These are phyloP conservation scores for Ceratocystis diversiconidia DNA, from an alignment of 2,329 filamentous ascomycete species.

Conservation along the genomic window DNA sequence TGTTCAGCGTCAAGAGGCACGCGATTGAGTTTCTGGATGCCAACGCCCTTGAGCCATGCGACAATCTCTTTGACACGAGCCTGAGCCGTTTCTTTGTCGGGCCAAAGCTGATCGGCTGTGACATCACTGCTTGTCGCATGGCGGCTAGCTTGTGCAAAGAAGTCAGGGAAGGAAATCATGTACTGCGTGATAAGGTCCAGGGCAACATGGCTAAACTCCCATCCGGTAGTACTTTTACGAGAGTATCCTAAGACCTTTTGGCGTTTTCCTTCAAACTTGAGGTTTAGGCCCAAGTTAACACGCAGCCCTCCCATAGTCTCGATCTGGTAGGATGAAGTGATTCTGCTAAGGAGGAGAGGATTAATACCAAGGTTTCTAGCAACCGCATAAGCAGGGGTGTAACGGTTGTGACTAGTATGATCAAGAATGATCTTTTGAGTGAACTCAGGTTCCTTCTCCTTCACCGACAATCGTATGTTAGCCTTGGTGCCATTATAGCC, in stretches of 20 bases:
- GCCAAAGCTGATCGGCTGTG: conserved; percentile 74
- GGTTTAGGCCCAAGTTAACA: conserved; percentile 81
- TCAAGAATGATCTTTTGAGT: conserved; percentile 56
- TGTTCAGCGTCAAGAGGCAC: conserved; percentile 96
- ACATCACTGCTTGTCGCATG: conserved; percentile 79
- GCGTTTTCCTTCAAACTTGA: conserved; percentile 94
- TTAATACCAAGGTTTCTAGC: conserved; percentile 70
- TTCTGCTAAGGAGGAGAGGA: conserved; percentile 80
- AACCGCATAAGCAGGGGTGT: conserved; percentile 78
- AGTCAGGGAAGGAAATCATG: conserved; percentile 88
- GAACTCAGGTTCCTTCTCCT: conserved; percentile 67
- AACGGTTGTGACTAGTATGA: conserved; percentile 57
- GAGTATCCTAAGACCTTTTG: conserved; percentile 93
- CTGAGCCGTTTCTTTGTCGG: conserved; percentile 53
- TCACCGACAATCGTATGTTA: conserved; percentile 62
- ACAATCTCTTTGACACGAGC: conserved; percentile 84
- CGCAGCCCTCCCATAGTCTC: conserved; percentile 62
- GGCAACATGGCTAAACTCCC: conserved; percentile 87
- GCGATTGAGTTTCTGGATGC: conserved; percentile 82
- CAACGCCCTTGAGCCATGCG: conserved; percentile 80
- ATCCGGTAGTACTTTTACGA: conserved; percentile 68
- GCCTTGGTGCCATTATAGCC: conserved; percentile 62
- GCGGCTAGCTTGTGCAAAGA: conserved; percentile 74
- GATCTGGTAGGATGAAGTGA: conserved; percentile 87
- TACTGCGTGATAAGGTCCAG: conserved; percentile 71